Evolutionary conservation across 148 eudicot genomes (phyloP).

Genomic region (Rhododendron molle): DNA sequence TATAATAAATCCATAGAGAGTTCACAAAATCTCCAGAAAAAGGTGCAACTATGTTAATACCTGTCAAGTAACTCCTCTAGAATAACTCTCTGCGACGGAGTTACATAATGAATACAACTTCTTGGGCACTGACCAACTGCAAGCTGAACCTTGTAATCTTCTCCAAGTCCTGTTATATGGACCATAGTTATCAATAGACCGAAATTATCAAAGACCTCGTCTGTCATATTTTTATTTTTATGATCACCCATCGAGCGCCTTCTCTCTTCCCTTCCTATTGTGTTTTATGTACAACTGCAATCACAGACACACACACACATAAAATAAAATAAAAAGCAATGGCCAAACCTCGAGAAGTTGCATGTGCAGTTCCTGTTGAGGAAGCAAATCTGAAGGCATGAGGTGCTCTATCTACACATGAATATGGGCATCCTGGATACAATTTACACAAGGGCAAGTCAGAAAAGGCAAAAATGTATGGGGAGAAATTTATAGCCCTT

Average conservation of each 20-base stretch:
- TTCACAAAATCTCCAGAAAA: neutral
- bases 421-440: slow-evolving; percentile 78
- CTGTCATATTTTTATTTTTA: neutral
- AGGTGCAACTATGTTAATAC: slow-evolving; percentile 23
- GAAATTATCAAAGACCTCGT: neutral
- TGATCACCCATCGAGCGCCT: neutral
- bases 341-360: slow-evolving; percentile 70
- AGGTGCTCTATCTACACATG: slow-evolving; percentile 87
- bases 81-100: slow-evolving; percentile 87
- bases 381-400: slow-evolving; percentile 68
- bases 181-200: neutral
- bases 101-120: slow-evolving; percentile 91
- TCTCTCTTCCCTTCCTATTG: neutral
- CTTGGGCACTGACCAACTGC: slow-evolving; percentile 93
- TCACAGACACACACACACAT: too few relatives aligned
- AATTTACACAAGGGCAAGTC: neutral
- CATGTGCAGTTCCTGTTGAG: slow-evolving; percentile 67
- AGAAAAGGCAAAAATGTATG: neutral
- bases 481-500: neutral
- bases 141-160: slow-evolving; percentile 66
- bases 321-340: neutral
- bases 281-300: neutral
- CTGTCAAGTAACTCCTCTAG: slow-evolving; percentile 82
- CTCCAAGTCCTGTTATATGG: slow-evolving; percentile 42
- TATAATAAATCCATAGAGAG: neutral